Evolutionary conservation across 768 basidiomycete species (phyloP).

Genomic region (Tylopilus cervinicoccineus): DNA sequence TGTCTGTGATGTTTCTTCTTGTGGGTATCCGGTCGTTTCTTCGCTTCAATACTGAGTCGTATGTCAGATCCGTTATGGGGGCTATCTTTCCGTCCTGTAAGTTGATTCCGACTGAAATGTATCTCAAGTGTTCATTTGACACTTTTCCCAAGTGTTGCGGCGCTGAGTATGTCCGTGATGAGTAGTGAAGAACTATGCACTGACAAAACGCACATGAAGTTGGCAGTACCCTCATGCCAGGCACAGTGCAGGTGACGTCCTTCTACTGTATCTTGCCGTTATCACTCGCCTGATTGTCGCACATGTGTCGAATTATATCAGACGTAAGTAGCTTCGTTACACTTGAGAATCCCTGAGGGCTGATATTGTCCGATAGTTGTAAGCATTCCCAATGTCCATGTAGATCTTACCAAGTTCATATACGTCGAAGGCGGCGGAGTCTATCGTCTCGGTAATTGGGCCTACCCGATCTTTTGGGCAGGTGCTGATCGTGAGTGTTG

Average conservation of each 20-base stretch:
- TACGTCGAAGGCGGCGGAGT: neutral
- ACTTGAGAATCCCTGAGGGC: neutral
- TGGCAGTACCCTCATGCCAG: neutral
- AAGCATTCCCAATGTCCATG: neutral
- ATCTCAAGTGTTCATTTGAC: neutral
- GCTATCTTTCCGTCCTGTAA: neutral
- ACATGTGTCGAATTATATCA: neutral
- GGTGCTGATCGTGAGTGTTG: neutral
- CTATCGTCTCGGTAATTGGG: neutral
- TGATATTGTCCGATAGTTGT: neutral
- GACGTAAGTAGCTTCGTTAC: neutral
- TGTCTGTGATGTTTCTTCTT: slow-evolving; percentile 2
- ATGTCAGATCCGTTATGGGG: neutral
- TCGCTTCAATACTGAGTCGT: neutral
- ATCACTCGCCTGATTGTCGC: no score
- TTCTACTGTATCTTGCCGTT: no score
- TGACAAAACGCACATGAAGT: neutral
- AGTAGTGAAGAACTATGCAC: no score
- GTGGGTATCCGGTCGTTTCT: neutral
- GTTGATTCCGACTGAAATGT: neutral
- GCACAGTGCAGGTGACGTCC: neutral
- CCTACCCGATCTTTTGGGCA: neutral
- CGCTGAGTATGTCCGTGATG: neutral
- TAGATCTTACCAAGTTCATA: neutral
- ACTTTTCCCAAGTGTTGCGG: neutral